Evolutionary conservation across 306 rosid genomes (phyloP).

Genomic region (Macrotyloma uniflorum): DNA sequence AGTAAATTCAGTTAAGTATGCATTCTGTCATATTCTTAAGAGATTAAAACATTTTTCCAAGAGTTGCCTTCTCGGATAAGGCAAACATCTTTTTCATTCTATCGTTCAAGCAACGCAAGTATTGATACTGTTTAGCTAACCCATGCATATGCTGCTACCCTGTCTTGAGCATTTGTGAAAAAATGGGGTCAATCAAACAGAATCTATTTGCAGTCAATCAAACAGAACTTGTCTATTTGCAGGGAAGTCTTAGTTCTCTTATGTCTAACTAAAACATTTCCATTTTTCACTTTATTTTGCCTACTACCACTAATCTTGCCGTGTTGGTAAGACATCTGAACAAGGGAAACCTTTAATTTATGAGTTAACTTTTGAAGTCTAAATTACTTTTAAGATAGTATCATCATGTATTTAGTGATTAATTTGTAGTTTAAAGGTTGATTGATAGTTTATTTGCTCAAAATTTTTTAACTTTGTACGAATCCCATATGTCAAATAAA

Average conservation of each 20-base stretch:
- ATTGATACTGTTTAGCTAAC: constrained; percentile 23
- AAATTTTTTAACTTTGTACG: too few relatives aligned
- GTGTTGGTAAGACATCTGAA: neutral
- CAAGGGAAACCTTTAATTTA: neutral
- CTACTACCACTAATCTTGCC: neutral
- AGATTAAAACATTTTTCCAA: constrained; percentile 27
- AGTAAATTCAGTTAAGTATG: neutral
- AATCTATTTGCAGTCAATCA: neutral
- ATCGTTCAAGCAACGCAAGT: constrained; percentile 26
- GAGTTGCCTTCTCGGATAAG: constrained; percentile 48
- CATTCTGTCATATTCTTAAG: neutral
- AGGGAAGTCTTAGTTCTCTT: neutral
- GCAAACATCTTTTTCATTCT: constrained; percentile 45
- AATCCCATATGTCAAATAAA: too few relatives aligned
- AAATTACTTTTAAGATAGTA: too few relatives aligned
- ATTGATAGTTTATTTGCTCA: too few relatives aligned
- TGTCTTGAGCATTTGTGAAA: constrained; percentile 23
- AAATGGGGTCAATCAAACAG: constrained; percentile 19
- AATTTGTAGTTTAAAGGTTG: too few relatives aligned
- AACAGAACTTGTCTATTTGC: neutral
- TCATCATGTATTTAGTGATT: too few relatives aligned
- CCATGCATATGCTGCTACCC: neutral
- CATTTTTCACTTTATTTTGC: neutral
- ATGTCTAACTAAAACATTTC: neutral
- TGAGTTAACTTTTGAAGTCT: too few relatives aligned